phyloP scores from a whole-genome alignment of 2,329 filamentous ascomycete genomes.

The Salinomyces thailandicus region DNA sequence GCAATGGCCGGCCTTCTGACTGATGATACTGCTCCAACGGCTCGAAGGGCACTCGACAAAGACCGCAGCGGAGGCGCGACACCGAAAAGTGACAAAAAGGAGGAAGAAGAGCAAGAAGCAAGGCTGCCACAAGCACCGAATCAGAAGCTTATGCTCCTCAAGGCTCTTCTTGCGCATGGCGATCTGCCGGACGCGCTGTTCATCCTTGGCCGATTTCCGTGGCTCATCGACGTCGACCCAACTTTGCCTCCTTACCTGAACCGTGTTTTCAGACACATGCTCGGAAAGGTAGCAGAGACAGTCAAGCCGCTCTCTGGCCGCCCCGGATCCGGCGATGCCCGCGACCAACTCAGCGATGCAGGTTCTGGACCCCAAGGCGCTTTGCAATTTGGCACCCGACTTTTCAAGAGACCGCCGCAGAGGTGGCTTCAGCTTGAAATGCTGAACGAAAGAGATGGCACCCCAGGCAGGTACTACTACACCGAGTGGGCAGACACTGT shows the following conservation, averaged over 20 bases:
- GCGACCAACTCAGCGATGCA: conserved; percentile 51
- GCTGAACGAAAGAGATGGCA: conserved; percentile 60
- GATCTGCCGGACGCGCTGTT: conserved; percentile 88
- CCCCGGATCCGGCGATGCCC: conserved; percentile 35
- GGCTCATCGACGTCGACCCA: conserved; percentile 76
- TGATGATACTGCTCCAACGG: conserved; percentile 60
- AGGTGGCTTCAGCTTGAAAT: conserved; percentile 79
- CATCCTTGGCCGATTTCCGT: conserved; percentile 83
- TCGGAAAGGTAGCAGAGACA: conserved; percentile 61
- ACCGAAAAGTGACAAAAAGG: conserved; percentile 32
- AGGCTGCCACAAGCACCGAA: conserved; percentile 64
- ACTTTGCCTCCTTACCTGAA: conserved; percentile 74
- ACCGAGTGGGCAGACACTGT: conserved; percentile 94
- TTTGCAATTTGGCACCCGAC: conserved; percentile 37
- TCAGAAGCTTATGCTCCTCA: conserved; percentile 77
- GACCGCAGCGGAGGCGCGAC: conserved; percentile 29
- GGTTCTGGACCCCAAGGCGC: conserved; percentile 57
- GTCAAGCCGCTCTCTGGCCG: conserved; percentile 38
- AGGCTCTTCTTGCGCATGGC: conserved; percentile 78
- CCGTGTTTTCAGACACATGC: conserved; percentile 70
- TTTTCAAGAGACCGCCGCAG: conserved; percentile 42
- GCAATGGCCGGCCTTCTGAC: conserved; percentile 76
- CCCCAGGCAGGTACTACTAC: conserved; percentile 86
- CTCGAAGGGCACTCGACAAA: conserved; percentile 39
- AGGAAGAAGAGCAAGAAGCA: conserved; percentile 40